phyloP scores from a whole-genome alignment of 2,329 filamentous ascomycete genomes.

The Torrubiellomyces zombiae region DNA sequence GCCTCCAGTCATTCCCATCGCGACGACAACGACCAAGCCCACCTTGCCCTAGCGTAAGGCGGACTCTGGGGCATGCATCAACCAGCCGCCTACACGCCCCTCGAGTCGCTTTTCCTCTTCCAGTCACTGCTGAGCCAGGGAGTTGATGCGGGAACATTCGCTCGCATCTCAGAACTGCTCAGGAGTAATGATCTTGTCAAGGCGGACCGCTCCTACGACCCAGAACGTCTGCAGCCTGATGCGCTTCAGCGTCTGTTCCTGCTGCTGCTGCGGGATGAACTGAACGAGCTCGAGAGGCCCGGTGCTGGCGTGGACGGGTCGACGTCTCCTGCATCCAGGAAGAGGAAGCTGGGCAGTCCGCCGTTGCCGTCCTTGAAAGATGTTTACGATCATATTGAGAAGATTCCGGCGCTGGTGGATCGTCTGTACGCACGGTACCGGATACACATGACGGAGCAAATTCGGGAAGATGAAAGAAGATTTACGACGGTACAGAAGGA shows the following conservation, averaged over 20 bases:
- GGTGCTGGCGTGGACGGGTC: conserved; percentile 29
- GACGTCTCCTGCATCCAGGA: conserved; percentile 42
- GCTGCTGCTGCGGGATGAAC: conserved; percentile 58
- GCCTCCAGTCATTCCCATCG: too few species aligned
- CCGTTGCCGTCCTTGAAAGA: conserved; percentile 49
- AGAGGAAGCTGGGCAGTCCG: conserved; percentile 57
- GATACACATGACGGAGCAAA: conserved; percentile 49
- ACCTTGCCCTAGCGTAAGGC: too few species aligned
- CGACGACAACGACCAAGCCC: too few species aligned
- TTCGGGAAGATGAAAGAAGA: conserved; percentile 56
- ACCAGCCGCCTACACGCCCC: conserved; percentile 55
- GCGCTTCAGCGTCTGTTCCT: conserved; percentile 67
- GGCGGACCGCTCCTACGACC: conserved; percentile 55
- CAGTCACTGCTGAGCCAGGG: conserved; percentile 59
- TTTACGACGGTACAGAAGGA: conserved; percentile 50
- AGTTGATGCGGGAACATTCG: conserved; percentile 48
- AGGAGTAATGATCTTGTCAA: conserved; percentile 58
- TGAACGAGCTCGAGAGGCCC: too few species aligned
- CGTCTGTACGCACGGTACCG: conserved; percentile 63
- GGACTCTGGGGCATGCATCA: conserved; percentile 38
- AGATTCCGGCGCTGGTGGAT: conserved; percentile 53
- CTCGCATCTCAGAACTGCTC: conserved; percentile 56
- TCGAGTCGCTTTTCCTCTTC: conserved; percentile 76
- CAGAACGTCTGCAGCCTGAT: conserved; percentile 56
- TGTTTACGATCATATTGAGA: conserved; percentile 45